Evolutionary conservation across 805 yeast species (phyloP).

Genomic region (Spathaspora sp.): DNA sequence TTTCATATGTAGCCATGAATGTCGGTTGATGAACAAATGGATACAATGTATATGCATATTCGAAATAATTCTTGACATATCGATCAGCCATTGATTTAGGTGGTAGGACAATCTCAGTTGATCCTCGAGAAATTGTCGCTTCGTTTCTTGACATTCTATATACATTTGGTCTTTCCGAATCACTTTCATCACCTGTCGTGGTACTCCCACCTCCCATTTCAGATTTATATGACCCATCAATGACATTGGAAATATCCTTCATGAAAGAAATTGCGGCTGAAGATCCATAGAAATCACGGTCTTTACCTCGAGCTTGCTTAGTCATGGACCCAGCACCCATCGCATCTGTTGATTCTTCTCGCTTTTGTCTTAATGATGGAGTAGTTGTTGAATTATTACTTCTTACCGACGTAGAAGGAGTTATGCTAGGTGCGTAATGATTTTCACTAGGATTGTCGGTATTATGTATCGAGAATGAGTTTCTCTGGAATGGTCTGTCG

Average conservation of each 20-base stretch:
- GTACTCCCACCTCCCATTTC: not conserved
- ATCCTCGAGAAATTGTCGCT: not conserved
- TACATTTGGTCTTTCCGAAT: not conserved
- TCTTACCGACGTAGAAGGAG: slow-evolving; percentile 2
- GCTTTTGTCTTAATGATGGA: not conserved
- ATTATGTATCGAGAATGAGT: not conserved
- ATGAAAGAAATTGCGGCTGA: slow-evolving; percentile 12
- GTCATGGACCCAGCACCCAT: slow-evolving; percentile 11
- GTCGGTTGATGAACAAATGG: slow-evolving; percentile 21
- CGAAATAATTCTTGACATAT: slow-evolving; percentile 16
- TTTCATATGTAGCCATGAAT: slow-evolving; percentile 17
- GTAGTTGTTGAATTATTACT: slow-evolving; percentile 1
- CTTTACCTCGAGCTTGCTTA: not conserved
- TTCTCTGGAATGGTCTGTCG: not conserved
- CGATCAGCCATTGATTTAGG: slow-evolving; percentile 18
- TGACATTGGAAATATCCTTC: slow-evolving; percentile 8
- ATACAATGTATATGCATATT: slow-evolving; percentile 16
- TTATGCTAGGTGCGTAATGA: not conserved
- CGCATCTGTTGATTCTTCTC: slow-evolving; percentile 8
- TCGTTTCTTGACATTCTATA: slow-evolving; percentile 9
- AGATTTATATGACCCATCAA: slow-evolving; percentile 4
- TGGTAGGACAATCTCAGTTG: slow-evolving; percentile 11
- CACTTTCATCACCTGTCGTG: slow-evolving; percentile 1
- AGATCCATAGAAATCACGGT: slow-evolving; percentile 8
- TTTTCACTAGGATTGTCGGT: not conserved